A percentile compares a stretch with the other conserved stretches of the same genome.
phyloP scores from a whole-genome alignment of 257 asterid species.

The Petunia axillaris region DNA sequence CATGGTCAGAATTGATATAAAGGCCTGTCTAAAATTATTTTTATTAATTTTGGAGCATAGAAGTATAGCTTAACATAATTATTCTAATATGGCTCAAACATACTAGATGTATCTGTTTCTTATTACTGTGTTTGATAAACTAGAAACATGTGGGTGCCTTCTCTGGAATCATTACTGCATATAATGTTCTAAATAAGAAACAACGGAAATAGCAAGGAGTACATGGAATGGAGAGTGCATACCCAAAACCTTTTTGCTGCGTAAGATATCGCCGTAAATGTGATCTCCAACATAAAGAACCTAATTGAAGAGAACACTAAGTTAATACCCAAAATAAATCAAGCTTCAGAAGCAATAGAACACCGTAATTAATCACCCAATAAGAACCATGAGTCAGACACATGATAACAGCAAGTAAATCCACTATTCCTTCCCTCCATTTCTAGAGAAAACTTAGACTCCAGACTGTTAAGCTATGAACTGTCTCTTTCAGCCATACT shows the following conservation, averaged over 20 bases:
- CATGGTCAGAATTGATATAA: slow-evolving; percentile 1
- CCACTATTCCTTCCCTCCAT: neutral
- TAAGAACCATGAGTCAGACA: slow-evolving; percentile 17
- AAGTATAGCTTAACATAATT: neutral
- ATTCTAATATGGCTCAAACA: neutral
- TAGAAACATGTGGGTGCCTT: neutral
- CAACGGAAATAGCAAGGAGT: neutral
- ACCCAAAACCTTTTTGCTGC: slow-evolving; percentile 96
- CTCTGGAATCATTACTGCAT: neutral
- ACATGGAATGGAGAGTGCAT: slow-evolving; percentile 31
- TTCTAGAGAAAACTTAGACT: slow-evolving; percentile 6
- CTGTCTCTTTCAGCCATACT: neutral
- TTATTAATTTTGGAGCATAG: neutral
- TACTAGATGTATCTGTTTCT: neutral
- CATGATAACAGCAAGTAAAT: slow-evolving; percentile 9
- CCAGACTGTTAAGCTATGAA: neutral
- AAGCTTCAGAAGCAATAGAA: neutral
- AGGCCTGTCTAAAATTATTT: neutral
- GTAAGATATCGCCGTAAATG: slow-evolving; percentile 95
- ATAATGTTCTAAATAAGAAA: neutral
- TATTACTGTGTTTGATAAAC: slow-evolving; percentile 3
- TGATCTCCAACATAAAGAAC: slow-evolving; percentile 99
- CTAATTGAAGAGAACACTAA: slow-evolving; percentile 45
- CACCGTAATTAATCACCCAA: slow-evolving; percentile 22
- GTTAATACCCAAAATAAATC: slow-evolving; percentile 18